phyloP scores from a whole-genome alignment of 2,329 filamentous ascomycete genomes.

The Trichoderma brevicompactum region DNA sequence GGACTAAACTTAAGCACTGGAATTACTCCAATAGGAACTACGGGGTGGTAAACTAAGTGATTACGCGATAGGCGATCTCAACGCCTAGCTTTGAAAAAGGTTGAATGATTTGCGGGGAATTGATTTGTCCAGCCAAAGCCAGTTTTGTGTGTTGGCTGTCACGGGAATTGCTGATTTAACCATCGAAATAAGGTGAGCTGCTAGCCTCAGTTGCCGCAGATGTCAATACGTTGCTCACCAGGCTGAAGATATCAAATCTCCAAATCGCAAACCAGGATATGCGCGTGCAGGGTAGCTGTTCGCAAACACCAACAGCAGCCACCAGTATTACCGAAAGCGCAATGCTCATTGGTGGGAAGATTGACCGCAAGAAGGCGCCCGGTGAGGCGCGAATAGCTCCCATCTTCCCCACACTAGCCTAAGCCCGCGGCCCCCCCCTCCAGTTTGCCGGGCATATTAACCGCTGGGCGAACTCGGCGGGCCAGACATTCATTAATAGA shows the following conservation, averaged over 20 bases:
- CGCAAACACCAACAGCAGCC: neutral
- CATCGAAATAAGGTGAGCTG: too few species aligned
- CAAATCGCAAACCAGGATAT: neutral
- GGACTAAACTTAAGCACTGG: neutral
- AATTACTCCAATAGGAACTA: slow-evolving; percentile 8
- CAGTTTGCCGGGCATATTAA: neutral
- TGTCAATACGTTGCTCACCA: too few species aligned
- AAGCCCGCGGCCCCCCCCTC: neutral
- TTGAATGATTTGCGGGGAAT: too few species aligned
- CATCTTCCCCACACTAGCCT: slow-evolving; percentile 8
- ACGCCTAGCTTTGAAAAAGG: too few species aligned
- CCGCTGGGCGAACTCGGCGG: slow-evolving; percentile 24
- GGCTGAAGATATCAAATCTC: neutral
- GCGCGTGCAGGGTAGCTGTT: neutral
- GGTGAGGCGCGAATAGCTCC: slow-evolving; percentile 11
- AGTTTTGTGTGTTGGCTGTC: too few species aligned
- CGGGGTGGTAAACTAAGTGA: neutral
- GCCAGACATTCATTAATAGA: slow-evolving; percentile 8
- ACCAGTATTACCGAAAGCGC: slow-evolving; percentile 14
- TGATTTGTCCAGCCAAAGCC: neutral
- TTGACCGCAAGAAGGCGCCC: neutral
- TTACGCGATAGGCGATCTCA: neutral
- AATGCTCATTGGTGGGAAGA: slow-evolving; percentile 23
- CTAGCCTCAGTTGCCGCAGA: too few species aligned
- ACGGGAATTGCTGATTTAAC: too few species aligned